Conservation (phyloP, 2,329 filamentous ascomycete species). For the Escovopsis weberi region DNA sequence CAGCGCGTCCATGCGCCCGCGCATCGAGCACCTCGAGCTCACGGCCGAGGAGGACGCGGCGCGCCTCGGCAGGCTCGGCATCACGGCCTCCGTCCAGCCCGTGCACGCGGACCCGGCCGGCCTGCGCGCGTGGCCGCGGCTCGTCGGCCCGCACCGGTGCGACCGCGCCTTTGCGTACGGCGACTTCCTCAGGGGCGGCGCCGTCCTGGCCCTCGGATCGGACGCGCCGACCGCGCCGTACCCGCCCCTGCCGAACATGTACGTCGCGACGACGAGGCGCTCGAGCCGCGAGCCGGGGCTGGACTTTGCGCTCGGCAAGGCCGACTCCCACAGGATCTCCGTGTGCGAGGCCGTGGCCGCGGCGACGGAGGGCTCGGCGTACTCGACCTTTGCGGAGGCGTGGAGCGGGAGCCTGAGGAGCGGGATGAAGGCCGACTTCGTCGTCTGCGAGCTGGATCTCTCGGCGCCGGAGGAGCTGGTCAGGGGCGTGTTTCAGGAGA, state of each 20-base stretch:
- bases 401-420: constrained; percentile 36
- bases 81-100: constrained; percentile 44
- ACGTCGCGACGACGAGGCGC: constrained; percentile 42
- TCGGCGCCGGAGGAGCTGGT: constrained; percentile 33
- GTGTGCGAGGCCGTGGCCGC: constrained; percentile 38
- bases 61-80: constrained; percentile 41
- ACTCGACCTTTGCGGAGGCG: constrained; percentile 41
- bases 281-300: constrained; percentile 34
- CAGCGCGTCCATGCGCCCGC: constrained; percentile 34
- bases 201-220: constrained; percentile 40
- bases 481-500: constrained; percentile 31
- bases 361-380: constrained; percentile 40
- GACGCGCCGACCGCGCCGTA: constrained; percentile 47
- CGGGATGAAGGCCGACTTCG: constrained; percentile 44
- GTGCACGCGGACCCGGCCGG: constrained; percentile 48
- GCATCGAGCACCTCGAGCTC: constrained; percentile 52
- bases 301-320: constrained; percentile 27
- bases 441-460: constrained; percentile 26
- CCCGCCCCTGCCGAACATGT: constrained; percentile 38
- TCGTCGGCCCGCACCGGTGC: constrained; percentile 40
- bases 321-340: constrained; percentile 10
- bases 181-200: constrained; percentile 41
- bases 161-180: constrained; percentile 47
- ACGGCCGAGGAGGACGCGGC: constrained; percentile 38
- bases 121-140: constrained; percentile 42